Base-by-base conservation (phyloP, 345 rosid species). In the Syzygium oleosum region DNA sequence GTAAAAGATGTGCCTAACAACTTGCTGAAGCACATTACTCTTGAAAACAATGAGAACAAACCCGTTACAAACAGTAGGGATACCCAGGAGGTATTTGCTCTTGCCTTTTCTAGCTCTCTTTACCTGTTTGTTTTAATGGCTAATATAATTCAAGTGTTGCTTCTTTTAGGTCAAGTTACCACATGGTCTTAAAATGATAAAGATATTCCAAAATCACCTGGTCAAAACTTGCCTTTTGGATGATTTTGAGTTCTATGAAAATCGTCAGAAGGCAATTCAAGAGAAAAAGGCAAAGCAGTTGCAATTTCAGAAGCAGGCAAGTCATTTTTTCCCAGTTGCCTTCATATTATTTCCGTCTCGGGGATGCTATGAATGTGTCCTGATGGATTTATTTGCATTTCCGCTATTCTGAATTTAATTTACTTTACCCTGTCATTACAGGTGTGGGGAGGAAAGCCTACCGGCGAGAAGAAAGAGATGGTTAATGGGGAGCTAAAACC, bases 61-160 rank as follows among this genome's bases (percentile, higher is more conserved):
- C 98, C 98, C 38, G 98, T 95, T 54, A 96, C 98, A 88, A 96
- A 96, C 92, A 95, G 98, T 88, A 94, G 98, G 90, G 99, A 96
- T 87, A 95, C 99, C 89, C 99, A 95, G 92, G 98, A 95, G 97
- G 99, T 96, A 91, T 86, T 29, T 52, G 86, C 38, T 46, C 23
- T 46, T 58, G 17, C 43, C 34, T 19, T 85, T 4, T 16, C 68
- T 87, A 4, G 27, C 22, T 16, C 25, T 17, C 56, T 41, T 12
- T 34, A 46, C 68, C 46, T n/a, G 85, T 49, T 54, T 52, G 29
- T 52, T 53, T 73, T 56, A 58, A 17, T 49, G 86, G 53, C 46
- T 84, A 31, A 3, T 6, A 31, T 34, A 53, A 52, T 29, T 31
- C 43, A 11, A 52, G 86, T 53, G 58, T 61, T 51, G 25, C n/a